Conservation (phyloP, 2,329 filamentous ascomycete species). For the Curvularia spicifera region DNA sequence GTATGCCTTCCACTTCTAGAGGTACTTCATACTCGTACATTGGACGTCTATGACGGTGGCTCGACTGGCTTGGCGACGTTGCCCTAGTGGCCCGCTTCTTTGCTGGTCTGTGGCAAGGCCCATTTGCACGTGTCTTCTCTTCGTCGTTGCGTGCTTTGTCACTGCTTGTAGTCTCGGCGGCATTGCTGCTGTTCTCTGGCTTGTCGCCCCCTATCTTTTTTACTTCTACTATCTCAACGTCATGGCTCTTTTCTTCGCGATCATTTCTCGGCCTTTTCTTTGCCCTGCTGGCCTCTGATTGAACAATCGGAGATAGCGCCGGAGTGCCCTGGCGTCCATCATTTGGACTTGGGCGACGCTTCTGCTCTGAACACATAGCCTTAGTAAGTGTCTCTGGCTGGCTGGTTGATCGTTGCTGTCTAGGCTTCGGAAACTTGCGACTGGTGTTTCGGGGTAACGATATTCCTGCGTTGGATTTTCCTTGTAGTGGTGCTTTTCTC, state of each 20-base stretch:
- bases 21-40: constrained; percentile 16
- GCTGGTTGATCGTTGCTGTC: not conserved
- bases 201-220: not conserved
- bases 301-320: not conserved
- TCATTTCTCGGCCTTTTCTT: not conserved
- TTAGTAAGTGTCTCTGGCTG: not conserved
- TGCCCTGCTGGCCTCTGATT: not conserved
- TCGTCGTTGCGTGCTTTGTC: not conserved
- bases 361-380: not conserved
- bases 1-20: constrained; percentile 14
- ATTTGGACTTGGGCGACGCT: not conserved
- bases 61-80: not conserved
- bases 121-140: not conserved
- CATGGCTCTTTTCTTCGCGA: not conserved
- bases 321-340: not conserved
- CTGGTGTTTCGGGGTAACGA: not conserved
- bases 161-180: not conserved
- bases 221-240: not conserved
- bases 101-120: not conserved
- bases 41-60: not conserved
- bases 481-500: constrained; percentile 12
- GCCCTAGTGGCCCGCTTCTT: not conserved
- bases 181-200: not conserved
- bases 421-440: not conserved
- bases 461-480: not conserved